Evolutionary conservation across 1,284 basidiomycete species (phyloP).

Genomic region (Coriolopsis trogii): DNA sequence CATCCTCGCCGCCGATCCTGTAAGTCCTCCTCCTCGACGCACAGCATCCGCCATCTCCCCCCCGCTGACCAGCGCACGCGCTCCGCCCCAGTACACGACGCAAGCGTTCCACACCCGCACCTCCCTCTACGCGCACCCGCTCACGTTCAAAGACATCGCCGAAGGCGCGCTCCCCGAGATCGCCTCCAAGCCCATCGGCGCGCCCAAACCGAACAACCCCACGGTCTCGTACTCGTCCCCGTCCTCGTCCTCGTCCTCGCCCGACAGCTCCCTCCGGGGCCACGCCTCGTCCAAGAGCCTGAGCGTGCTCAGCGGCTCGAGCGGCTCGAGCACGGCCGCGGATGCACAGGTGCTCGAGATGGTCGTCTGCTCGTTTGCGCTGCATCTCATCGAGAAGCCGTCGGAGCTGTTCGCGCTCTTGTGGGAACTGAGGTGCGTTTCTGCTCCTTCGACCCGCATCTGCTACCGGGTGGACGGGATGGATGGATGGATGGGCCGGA

Average conservation of each 20-base stretch:
- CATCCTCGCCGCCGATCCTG: conserved; percentile 42
- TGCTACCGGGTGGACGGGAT: too few species aligned
- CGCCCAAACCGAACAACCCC: conserved; percentile 15
- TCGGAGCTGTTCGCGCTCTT: conserved; percentile 68
- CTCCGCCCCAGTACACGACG: conserved; percentile 48
- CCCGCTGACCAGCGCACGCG: not conserved
- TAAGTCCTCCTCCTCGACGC: conserved; percentile 27
- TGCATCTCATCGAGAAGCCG: conserved; percentile 65
- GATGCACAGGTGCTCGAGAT: conserved; percentile 48
- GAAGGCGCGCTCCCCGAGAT: conserved; percentile 45
- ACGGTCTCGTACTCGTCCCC: too few species aligned
- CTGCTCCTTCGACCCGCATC: not conserved
- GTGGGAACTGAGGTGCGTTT: conserved; percentile 49
- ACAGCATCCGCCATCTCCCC: not conserved
- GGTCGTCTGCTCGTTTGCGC: conserved; percentile 71
- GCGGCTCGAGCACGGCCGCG: not conserved
- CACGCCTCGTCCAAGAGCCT: conserved; percentile 9
- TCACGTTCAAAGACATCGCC: conserved; percentile 58
- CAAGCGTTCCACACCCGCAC: conserved; percentile 54
- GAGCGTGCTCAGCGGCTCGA: too few species aligned
- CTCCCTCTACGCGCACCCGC: conserved; percentile 45
- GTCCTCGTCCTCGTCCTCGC: too few species aligned
- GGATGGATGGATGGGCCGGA: too few species aligned
- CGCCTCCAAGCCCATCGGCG: conserved; percentile 21
- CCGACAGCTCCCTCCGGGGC: conserved; percentile 15